Evolutionary conservation across 2,329 filamentous ascomycete genomes (phyloP).

Genomic region (Westerdykella aurantiaca): DNA sequence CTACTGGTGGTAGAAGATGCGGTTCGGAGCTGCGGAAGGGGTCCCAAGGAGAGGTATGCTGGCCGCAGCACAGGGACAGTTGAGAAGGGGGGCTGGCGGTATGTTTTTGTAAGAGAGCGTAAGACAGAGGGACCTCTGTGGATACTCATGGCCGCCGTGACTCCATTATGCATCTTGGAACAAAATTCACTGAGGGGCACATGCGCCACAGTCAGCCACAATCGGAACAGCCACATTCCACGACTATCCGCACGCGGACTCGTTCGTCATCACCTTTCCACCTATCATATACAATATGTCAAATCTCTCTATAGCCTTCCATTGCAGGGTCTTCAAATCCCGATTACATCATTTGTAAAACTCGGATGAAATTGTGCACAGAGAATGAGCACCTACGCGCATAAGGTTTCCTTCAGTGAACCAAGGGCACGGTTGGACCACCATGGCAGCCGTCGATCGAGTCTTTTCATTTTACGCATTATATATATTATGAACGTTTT

Average conservation of each 20-base stretch:
- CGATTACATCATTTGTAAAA: no score
- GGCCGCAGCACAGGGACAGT: slow-evolving; percentile 4
- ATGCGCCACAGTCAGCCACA: slow-evolving; percentile 1
- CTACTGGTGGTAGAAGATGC: slow-evolving; percentile 2
- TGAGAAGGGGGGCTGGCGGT: slow-evolving; percentile 5
- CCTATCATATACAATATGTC: background rate
- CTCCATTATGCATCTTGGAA: slow-evolving; percentile 12
- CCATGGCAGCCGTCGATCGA: no score
- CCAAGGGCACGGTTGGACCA: no score
- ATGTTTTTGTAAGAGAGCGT: slow-evolving; percentile 9
- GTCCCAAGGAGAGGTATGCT: background rate
- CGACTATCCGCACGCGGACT: background rate
- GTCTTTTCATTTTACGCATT: background rate
- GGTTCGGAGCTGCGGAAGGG: slow-evolving; percentile 2
- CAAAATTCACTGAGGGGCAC: slow-evolving; percentile 23
- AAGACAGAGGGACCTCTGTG: slow-evolving; percentile 13
- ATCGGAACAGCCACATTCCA: background rate
- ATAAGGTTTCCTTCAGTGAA: no score
- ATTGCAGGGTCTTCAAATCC: no score
- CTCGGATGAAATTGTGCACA: no score
- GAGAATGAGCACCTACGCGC: no score
- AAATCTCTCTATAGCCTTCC: no score
- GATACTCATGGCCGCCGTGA: slow-evolving; percentile 27
- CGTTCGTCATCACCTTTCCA: background rate
- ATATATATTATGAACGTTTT: slow-evolving; percentile 1